phyloP scores from a whole-genome alignment of 441 rosid species.

The Cnidoscolus chayamansa region DNA sequence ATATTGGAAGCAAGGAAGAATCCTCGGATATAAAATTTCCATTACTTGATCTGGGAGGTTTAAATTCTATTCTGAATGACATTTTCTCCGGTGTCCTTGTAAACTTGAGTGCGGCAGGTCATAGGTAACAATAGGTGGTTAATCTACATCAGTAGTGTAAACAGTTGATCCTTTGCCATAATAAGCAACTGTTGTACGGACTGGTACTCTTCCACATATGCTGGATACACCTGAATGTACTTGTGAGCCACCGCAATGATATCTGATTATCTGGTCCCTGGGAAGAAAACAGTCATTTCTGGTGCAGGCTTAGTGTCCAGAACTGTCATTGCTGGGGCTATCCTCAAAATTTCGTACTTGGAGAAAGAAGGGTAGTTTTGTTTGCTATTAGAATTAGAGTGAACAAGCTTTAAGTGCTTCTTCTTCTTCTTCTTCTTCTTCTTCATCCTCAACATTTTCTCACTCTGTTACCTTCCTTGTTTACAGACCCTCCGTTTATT shows the following conservation, averaged over 20 bases:
- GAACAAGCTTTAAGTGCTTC: too few species aligned
- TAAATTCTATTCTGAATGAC: conserved; percentile 42
- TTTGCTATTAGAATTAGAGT: too few species aligned
- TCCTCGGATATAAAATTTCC: conserved; percentile 43
- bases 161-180: conserved; percentile 35
- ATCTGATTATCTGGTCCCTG: conserved; percentile 37
- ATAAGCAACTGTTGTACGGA: conserved; percentile 41
- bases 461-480: too few species aligned
- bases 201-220: conserved; percentile 40
- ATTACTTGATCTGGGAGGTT: conserved; percentile 32
- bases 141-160: conserved; percentile 28
- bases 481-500: too few species aligned
- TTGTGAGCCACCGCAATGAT: conserved; percentile 18
- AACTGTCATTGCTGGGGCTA: conserved; percentile 35
- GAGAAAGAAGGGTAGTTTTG: neutral
- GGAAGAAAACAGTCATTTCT: conserved; percentile 45
- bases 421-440: too few species aligned
- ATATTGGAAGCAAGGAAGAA: too few species aligned
- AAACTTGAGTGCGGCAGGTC: conserved; percentile 41
- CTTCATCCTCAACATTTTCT: too few species aligned
- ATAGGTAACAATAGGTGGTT: conserved; percentile 38
- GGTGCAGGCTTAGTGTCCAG: conserved; percentile 45
- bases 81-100: conserved; percentile 35
- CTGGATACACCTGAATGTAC: conserved; percentile 25
- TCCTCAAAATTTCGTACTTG: conserved; percentile 40